Conservation (phyloP, 306 rosid species). For the Cercis canadensis region DNA sequence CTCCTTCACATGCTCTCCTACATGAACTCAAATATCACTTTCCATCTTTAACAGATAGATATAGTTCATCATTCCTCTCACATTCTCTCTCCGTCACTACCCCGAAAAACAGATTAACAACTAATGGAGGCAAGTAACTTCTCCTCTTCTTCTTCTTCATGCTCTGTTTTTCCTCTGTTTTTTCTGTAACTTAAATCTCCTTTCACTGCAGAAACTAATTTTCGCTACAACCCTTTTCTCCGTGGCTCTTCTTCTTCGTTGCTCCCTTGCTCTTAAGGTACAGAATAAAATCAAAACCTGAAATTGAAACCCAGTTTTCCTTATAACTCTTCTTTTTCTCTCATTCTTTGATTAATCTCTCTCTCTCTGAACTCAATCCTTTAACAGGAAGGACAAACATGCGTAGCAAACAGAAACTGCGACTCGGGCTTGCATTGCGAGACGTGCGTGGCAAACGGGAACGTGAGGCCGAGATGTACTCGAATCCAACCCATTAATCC, state of each 20-base stretch:
- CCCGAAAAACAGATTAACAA: neutral
- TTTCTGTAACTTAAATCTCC: slow-evolving; percentile 23
- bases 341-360: neutral
- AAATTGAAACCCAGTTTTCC: neutral
- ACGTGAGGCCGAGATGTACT: slow-evolving; percentile 79
- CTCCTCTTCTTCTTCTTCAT: neutral
- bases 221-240: slow-evolving; percentile 43
- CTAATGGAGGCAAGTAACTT: slow-evolving; percentile 48
- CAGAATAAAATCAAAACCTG: neutral
- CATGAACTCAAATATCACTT: slow-evolving; percentile 40
- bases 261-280: slow-evolving; percentile 74
- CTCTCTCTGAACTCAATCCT: neutral
- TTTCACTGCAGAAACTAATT: slow-evolving; percentile 47
- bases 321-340: neutral
- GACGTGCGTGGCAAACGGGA: slow-evolving; percentile 74
- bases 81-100: slow-evolving; percentile 22
- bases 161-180: slow-evolving; percentile 39
- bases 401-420: slow-evolving; percentile 61
- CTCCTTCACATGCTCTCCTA: slow-evolving; percentile 14
- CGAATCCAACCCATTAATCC: slow-evolving; percentile 77
- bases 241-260: slow-evolving; percentile 43
- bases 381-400: slow-evolving; percentile 68
- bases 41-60: slow-evolving; percentile 21
- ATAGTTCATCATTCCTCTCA: slow-evolving; percentile 32
- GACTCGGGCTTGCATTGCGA: slow-evolving; percentile 82